Evolutionary conservation across 805 yeast genomes (phyloP), one percentile per base, ranked within the genome.

Genomic region (Monosporozyma servazzii): DNA sequence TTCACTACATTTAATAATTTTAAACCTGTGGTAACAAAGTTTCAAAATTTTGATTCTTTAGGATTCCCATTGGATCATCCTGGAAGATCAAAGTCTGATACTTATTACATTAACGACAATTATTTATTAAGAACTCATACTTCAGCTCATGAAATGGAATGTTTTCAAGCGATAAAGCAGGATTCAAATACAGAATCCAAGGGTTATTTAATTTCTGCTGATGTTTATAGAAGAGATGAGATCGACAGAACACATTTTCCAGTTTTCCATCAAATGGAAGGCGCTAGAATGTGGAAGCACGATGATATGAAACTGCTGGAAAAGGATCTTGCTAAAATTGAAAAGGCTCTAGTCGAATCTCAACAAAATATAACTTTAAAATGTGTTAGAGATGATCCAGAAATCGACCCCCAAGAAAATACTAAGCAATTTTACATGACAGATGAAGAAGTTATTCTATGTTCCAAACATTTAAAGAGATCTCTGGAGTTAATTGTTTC

Each of bases 191-290:
- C 15, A 2, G 9, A 15, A 13, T n/a, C 56, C 10, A 53, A 49
- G 4, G 98, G 98, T 0, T 93, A 86, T 67, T 76, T 93, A 56
- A 90, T 93, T 46, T 78, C 95, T 11, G 99, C 98, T 1, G 99
- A 93, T 67, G 99, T 93, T 9, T 93, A 90, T 64, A 77, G 99
- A 62, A 78, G 96, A 61, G 99, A 93, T 69, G 96, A 91, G 61
- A 88, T 93, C 51, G 99, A 93, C 68, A 76, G 87, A 57, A 89
- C 98, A 0, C 99, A 93, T 67, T 93, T 93, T 65, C 98, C 99
- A 1, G 97, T 86, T 0, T 93, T 93, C 70, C 97, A 93, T 63
- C 99, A 93, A 68, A 81, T 93, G 88, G 99, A 93, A 69, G 99
- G 98, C 46, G 97, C 96, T 2, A 73, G 93, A 53, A 67, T 84